Evolutionary conservation across 1,284 basidiomycete genomes (phyloP).

Genomic region (Ceratobasidium sp.): DNA sequence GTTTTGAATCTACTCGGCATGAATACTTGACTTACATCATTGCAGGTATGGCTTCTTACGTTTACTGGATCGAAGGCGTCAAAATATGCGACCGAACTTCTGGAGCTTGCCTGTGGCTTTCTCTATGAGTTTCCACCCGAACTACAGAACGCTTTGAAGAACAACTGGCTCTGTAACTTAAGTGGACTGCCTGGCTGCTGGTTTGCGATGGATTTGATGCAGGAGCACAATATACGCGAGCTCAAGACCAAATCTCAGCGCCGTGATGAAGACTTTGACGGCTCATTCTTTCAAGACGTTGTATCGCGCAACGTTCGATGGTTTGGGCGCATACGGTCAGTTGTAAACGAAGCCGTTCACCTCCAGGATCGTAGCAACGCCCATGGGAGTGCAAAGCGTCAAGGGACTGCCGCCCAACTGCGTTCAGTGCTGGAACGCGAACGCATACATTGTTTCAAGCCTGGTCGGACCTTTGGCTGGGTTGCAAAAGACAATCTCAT

Average conservation of each 20-base stretch:
- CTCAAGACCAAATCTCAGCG: neutral
- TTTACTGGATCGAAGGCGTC: neutral
- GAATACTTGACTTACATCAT: neutral
- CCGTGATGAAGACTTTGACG: constrained; percentile 2
- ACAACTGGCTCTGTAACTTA: constrained; percentile 20
- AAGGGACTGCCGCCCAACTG: neutral
- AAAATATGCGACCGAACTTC: constrained; percentile 16
- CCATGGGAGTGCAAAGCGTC: neutral
- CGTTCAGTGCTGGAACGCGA: neutral
- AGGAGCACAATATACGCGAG: constrained; percentile 18
- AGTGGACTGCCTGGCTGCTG: neutral
- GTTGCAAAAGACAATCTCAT: neutral
- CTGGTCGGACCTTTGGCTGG: neutral
- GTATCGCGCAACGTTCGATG: constrained; percentile 7
- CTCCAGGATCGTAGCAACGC: neutral
- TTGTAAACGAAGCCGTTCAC: neutral
- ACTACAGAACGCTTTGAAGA: neutral
- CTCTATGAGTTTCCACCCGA: neutral
- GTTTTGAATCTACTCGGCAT: neutral
- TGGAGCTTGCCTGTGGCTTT: neutral
- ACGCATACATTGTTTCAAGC: neutral
- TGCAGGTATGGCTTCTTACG: constrained; percentile 11
- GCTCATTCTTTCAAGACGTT: neutral
- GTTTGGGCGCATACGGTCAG: neutral
- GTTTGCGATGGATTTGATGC: constrained; percentile 19